Base-by-base conservation (phyloP, 805 yeast species). In the Starmera caribaea region DNA sequence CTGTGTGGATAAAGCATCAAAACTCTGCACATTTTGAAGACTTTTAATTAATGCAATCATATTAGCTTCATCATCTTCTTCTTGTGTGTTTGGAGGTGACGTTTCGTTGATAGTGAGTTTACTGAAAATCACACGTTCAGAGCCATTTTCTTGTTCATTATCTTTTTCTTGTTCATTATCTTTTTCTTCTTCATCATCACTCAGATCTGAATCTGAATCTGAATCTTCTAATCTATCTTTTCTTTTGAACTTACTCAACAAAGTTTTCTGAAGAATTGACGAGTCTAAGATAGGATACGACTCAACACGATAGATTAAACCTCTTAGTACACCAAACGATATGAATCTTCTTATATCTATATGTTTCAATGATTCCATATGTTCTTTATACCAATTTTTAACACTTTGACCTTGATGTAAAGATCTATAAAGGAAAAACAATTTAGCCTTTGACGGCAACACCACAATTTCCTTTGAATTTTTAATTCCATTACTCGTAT, bases 271-370 rank as follows among this genome's bases (percentile, higher is more conserved):
- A 16, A 49, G 29, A 14, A 45, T 39, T 8, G 28, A 30, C 14
- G 50, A 39, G 26, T 49, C 55, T 16, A 50, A 43, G 9, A 52
- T 41, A 0, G 97, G 97, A 53, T 76, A 85, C 16, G 88, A 66
- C 40, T 82, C 73, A 2, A 88, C 83, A 38, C 97, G 63, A 55
- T 88, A 88, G 8, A 94, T 81, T 6, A 92, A 52, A 0, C 95
- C 87, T 44, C 87, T 73, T 17, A 86, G 65, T 3, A 86, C 71
- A 1, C 99, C 99, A 66, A 89, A 92, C 15, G 88, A 76, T 16
- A 92, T 66, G 49, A 92, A 85, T 40, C 95, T 65, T 45, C 97
- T 69, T 4, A 92, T 66, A 58, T 92, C 99, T 33, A 94, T 76
- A 45, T 77, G 71, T 17, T 62, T 52, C 14, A 92, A 62, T 4